These are phyloP conservation scores for Mucor circinelloides DNA, from an alignment of 371 early-diverging fungal species.

Conservation along the genomic window DNA sequence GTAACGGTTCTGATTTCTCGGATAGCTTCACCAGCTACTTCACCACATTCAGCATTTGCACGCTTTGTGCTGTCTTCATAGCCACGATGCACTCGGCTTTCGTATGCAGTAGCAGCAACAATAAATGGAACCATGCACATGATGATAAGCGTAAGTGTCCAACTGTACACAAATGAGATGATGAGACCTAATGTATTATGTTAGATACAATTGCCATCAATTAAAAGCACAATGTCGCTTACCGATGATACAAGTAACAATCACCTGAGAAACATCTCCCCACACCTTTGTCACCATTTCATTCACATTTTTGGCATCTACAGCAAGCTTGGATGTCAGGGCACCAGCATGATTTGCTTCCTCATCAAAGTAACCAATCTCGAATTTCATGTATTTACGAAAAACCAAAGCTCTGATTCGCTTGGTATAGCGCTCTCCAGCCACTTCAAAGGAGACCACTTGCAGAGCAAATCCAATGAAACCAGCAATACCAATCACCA, in stretches of 20 bases:
- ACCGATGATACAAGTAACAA: constrained; percentile 44
- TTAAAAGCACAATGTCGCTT: no score
- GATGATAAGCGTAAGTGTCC: constrained; percentile 61
- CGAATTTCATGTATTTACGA: constrained; percentile 69
- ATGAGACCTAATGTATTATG: no score
- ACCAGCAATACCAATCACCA: constrained; percentile 47
- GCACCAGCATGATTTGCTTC: constrained; percentile 82
- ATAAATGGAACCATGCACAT: constrained; percentile 54
- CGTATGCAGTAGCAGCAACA: constrained; percentile 40
- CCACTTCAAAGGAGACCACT: constrained; percentile 41
- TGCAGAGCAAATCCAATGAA: constrained; percentile 41
- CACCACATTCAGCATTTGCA: constrained; percentile 69
- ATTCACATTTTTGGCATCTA: constrained; percentile 73
- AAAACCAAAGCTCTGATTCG: constrained; percentile 61
- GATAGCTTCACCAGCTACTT: constrained; percentile 83
- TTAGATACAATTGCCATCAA: no score
- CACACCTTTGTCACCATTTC: constrained; percentile 68
- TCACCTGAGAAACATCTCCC: constrained; percentile 61
- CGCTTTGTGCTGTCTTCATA: constrained; percentile 61
- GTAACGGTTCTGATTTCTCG: constrained; percentile 86
- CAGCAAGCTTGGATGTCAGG: constrained; percentile 79
- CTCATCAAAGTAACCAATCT: constrained; percentile 87
- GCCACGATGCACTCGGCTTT: constrained; percentile 42
- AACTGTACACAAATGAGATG: constrained; percentile 51
- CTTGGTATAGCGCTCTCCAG: constrained; percentile 60